These are phyloP conservation scores for Mycena filopes DNA, from an alignment of 768 basidiomycete species.

Conservation along the genomic window DNA sequence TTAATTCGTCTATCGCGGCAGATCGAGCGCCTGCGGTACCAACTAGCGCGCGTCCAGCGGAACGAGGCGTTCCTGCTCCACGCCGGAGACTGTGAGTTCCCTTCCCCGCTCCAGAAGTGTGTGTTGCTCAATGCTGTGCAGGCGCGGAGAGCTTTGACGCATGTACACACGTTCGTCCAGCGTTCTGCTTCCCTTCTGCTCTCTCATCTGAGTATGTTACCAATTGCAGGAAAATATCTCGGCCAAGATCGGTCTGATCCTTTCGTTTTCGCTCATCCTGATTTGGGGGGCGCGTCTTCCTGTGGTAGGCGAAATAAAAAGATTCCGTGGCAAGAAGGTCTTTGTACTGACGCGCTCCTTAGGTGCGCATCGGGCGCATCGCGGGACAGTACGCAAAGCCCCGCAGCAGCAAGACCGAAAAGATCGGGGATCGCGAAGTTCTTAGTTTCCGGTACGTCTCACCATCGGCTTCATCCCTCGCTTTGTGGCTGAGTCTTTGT, in stretches of 20 bases:
- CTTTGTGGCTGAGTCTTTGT: not conserved
- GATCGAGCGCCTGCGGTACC: constrained; percentile 87
- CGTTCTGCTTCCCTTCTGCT: constrained; percentile 14
- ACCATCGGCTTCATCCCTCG: not conserved
- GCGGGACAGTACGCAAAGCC: constrained; percentile 98
- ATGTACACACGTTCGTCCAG: constrained; percentile 76
- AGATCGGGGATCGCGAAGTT: constrained; percentile 78
- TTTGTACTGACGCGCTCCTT: not conserved
- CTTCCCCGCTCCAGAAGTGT: not conserved
- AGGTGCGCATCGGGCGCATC: constrained; percentile 90
- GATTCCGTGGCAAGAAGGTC: not conserved
- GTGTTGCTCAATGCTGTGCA: constrained; percentile 4
- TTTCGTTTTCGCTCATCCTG: constrained; percentile 95
- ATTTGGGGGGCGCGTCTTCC: constrained; percentile 94
- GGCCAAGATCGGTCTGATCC: constrained; percentile 88
- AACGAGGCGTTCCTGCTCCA: constrained; percentile 95
- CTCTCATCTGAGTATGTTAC: no score
- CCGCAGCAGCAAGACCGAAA: constrained; percentile 85
- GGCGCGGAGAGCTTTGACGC: constrained; percentile 92
- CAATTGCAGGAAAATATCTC: constrained; percentile 82
- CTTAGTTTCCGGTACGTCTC: constrained; percentile 82
- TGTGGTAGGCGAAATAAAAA: constrained; percentile 64
- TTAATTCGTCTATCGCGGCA: constrained; percentile 44
- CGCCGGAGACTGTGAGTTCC: constrained; percentile 83
- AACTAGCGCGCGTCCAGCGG: constrained; percentile 81